Base-by-base conservation (phyloP, 129 eudicot genomes). In the Pulicaria dysenterica region DNA sequence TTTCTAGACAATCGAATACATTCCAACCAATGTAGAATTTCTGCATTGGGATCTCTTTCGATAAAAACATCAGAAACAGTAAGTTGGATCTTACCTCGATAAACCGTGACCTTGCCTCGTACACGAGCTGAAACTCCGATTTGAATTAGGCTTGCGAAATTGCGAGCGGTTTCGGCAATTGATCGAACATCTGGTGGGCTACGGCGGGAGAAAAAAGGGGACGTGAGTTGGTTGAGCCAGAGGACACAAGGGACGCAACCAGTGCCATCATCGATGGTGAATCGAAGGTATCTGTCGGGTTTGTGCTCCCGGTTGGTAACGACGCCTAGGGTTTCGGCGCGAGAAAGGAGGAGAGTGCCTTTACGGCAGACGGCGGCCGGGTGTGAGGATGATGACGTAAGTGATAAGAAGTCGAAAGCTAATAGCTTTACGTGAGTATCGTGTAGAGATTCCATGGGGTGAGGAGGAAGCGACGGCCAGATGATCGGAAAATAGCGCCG, bases 221-320 rank as follows among this genome's bases (percentile, higher is more conserved):
- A 94, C 0, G 68, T 80, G 50, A 82, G 76, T 0, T 94, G 98
- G 70, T 94, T 88, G 51, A 87, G 90, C 98, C 98, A 94, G 11
- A 94, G 91, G n/a, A 94, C 82, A 46, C 98, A 94, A 0, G 92
- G 82, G 55, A 90, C 74, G 84, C 85, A 82, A 0, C 96, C 97
- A 7, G 95, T 90, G 66, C 97, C 97, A 37, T 94, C 97, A 38
- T 90, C 99, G 38, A 90, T 48, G n/a, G 89, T 61, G 86, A 94
- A 94, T 11, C 69, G 48, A 48, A 94, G 84, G 81, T 84, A 94
- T 41, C 74, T 73, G 67, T 77, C 84, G 75, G 96, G 93, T 62
- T 90, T 90, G 75, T 67, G 77, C 3, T 94, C 91, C 0, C 93
- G 81, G 82, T 76, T 67, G 1, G 88, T 84, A 56, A 94, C 75